A percentile compares a stretch with the other conserved stretches of the same genome.
Evolutionary conservation across 2,329 filamentous ascomycete species (phyloP).

Genomic region (Pyrenophora seminiperda): DNA sequence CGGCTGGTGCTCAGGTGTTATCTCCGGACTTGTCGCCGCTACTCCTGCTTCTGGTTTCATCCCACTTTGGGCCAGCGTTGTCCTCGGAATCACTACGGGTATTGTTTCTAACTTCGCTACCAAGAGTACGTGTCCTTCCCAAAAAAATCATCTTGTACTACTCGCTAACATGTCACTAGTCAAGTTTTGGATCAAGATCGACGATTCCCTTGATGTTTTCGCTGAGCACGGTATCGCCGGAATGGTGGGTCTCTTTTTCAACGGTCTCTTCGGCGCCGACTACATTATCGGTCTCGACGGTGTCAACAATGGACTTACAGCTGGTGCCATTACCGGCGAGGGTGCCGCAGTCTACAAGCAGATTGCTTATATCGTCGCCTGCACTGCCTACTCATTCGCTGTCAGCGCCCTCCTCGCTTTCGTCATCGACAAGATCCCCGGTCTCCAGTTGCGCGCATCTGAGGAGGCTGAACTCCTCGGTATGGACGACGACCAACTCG

Average conservation of each 20-base stretch:
- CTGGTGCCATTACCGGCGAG: constrained; percentile 74
- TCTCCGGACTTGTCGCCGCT: constrained; percentile 85
- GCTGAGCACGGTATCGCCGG: constrained; percentile 87
- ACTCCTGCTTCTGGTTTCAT: constrained; percentile 84
- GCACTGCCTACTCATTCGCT: constrained; percentile 71
- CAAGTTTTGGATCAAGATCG: constrained; percentile 77
- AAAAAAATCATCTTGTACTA: not conserved
- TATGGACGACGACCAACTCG: constrained; percentile 89
- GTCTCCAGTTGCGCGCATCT: constrained; percentile 77
- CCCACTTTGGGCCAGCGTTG: constrained; percentile 66
- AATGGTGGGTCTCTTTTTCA: constrained; percentile 78
- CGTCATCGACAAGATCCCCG: constrained; percentile 74
- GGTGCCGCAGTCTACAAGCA: constrained; percentile 79
- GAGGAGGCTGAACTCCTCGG: constrained; percentile 84
- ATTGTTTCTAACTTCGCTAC: constrained; percentile 82
- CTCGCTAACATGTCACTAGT: constrained; percentile 50
- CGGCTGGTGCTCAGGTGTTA: constrained; percentile 88
- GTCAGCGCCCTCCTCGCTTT: constrained; percentile 76
- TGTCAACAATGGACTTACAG: constrained; percentile 66
- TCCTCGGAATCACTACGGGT: constrained; percentile 66
- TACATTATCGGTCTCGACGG: constrained; percentile 78
- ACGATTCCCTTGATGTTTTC: constrained; percentile 89
- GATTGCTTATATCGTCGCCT: constrained; percentile 74
- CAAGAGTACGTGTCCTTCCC: constrained; percentile 68
- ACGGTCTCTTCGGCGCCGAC: constrained; percentile 75